phyloP scores from a whole-genome alignment of 2,329 filamentous ascomycete species.

The Sporothrix phasma region DNA sequence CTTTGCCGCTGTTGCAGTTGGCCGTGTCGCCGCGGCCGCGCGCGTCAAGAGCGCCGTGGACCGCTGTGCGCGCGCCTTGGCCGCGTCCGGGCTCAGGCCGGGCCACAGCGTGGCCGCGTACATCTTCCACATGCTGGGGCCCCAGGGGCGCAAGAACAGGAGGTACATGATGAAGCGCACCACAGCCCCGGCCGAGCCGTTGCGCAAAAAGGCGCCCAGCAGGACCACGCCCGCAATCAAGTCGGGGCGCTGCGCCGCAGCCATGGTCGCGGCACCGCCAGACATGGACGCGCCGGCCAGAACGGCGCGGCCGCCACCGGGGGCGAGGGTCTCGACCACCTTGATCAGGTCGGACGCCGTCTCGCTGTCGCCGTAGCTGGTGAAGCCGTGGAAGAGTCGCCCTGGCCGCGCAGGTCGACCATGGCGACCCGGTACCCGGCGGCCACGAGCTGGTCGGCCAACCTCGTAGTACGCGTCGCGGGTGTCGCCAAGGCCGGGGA shows the following conservation, averaged over 20 bases:
- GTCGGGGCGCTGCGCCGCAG: slow-evolving; percentile 17
- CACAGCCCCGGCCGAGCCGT: not conserved
- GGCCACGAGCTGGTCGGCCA: slow-evolving; percentile 18
- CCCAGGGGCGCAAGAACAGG: slow-evolving; percentile 17
- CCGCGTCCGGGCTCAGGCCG: slow-evolving; percentile 12
- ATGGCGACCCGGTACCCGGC: slow-evolving; percentile 19
- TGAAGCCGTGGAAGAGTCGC: slow-evolving; percentile 15
- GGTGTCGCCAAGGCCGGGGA: slow-evolving; percentile 19
- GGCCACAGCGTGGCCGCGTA: slow-evolving; percentile 18
- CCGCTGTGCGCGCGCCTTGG: slow-evolving; percentile 13
- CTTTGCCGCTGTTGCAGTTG: not conserved
- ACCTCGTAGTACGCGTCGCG: slow-evolving; percentile 17
- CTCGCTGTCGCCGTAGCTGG: slow-evolving; percentile 16
- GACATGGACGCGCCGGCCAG: slow-evolving; percentile 19
- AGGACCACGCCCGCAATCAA: slow-evolving; percentile 18
- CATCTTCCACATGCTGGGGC: slow-evolving; percentile 15
- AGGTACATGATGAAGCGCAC: slow-evolving; percentile 9
- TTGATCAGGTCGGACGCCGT: slow-evolving; percentile 16
- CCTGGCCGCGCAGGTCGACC: slow-evolving; percentile 19
- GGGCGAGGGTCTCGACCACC: slow-evolving; percentile 11
- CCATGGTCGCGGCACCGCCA: slow-evolving; percentile 16
- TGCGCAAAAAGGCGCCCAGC: slow-evolving; percentile 17
- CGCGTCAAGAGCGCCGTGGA: slow-evolving; percentile 11
- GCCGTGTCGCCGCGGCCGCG: not conserved
- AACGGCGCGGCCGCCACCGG: slow-evolving; percentile 6